Evolutionary conservation across 768 basidiomycete genomes (phyloP), one percentile per base, ranked within the genome.

Genomic region (Kockovaella imperatae): DNA sequence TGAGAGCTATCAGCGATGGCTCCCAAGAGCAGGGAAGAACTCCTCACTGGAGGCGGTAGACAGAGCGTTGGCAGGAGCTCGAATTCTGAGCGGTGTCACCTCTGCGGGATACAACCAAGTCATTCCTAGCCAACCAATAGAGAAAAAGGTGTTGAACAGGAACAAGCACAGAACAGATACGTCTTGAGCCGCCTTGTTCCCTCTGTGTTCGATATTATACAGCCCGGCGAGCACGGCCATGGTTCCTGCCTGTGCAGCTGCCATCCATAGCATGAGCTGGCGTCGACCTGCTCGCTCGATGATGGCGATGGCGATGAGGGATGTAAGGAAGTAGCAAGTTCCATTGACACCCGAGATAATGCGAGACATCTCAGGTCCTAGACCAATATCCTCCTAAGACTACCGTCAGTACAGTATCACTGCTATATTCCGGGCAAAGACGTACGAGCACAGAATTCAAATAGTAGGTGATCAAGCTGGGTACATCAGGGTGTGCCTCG

Each of bases 81-180:
- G 75, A 60, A 82, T 79, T 23, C 77, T 74, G 36, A 83, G 67
- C 10, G 79, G 79, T 20, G 80, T 79, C 20, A 83, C 79, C 64
- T 83, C 82, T 15, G 80, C 81, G 50, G 82, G 80, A 76, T 82
- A 82, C 50, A 83, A 42, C 62, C 81, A 83, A 1, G 82, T 80
- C 77, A 82, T 80, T 15, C 81, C 80, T 34, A 83, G 65, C 81
- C 81, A 84, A 0, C 82, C 82, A 45, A 81, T 69, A 0, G 81
- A 81, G 60, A 84, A 84, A 72, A 80, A 79, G 14, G 79, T 79
- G 66, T 83, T 82, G 75, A 82, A 83, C n/a, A 81, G 76, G 62
- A 84, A 83, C 1, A 83, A 67, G 2, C 81, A 60, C 29, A 82
- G 74, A 0, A 78, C 73, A 23, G 80, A 79, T 14, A 76, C 73